Evolutionary conservation across 2,329 filamentous ascomycete genomes (phyloP), one percentile per base, ranked within the genome.

Genomic region (Hypomyces rosellus): DNA sequence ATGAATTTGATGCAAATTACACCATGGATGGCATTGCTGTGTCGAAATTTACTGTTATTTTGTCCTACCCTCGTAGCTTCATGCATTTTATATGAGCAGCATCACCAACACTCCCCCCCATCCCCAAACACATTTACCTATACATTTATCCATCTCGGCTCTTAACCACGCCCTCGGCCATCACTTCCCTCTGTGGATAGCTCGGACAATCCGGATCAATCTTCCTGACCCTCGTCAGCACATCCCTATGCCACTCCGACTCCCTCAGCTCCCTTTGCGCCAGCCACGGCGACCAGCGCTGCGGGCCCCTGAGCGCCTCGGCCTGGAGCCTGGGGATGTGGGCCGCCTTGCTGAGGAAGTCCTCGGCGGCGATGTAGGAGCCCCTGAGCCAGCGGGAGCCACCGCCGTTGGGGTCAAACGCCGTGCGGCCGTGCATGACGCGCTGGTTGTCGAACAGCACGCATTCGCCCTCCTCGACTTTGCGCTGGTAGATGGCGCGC

Each of bases 381-480:
- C 93, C 93, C 59, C 88, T 87, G 49, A 97, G 69, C 88, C 89
- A 95, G 47, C 92, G 76, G 54, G 83, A 78, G 1, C 88, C 88
- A 6, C 76, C 75, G 0, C 69, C 69, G 0, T 74, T 69, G 0
- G 62, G 55, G 63, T 92, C 82, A 67, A 97, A 97, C 30, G 82
- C 80, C 14, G 75, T 78, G 4, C 93, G 76, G 0, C 90, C 92
- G 71, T 97, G 93, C 63, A 95, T 68, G n/a, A 95, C 76, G 15
- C 92, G 77, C 52, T 82, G 71, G 63, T 97, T 97, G 65, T 95
- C 86, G 63, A 99, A 97, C n/a, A 99, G 77, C 12, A 91, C 90
- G 63, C 89, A 95, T 62, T 96, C 88, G 3, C 92, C 93, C 4
- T 87, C 82, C 48, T 82, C 73, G 66, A 96, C 73, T 67, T 85